Evolutionary conservation across 2,329 filamentous ascomycete species (phyloP).

Genomic region (Calonectria montana): DNA sequence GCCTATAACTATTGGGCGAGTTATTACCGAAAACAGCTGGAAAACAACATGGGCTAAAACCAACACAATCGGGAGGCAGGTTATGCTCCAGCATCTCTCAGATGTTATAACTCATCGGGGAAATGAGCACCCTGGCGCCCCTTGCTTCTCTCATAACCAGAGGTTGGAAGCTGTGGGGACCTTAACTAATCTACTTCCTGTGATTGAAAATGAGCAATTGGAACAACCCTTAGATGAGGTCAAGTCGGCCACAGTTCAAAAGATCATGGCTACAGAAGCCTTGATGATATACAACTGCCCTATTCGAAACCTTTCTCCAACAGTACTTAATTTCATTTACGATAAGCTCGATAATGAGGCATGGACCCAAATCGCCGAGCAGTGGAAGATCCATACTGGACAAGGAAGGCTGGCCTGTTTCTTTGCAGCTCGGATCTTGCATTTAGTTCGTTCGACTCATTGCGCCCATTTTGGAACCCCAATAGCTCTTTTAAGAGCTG

Average conservation of each 20-base stretch:
- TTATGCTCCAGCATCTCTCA: constrained; percentile 3
- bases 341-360: not conserved
- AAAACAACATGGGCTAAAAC: not conserved
- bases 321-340: constrained; percentile 19
- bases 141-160: constrained; percentile 7
- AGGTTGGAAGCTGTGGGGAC: not conserved
- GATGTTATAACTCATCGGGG: not conserved
- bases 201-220: constrained; percentile 16
- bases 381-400: not conserved
- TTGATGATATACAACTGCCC: constrained; percentile 20
- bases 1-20: not conserved
- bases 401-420: constrained; percentile 27
- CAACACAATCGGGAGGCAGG: not conserved
- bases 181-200: not conserved
- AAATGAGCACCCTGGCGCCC: not conserved
- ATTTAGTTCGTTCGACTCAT: constrained; percentile 14
- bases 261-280: constrained; percentile 16
- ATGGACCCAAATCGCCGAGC: constrained; percentile 3
- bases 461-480: constrained; percentile 20
- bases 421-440: constrained; percentile 18
- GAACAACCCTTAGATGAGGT: constrained; percentile 14
- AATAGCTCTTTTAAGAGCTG: not conserved
- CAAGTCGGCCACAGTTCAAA: constrained; percentile 22
- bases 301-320: constrained; percentile 4
- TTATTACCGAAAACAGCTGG: not conserved